Conservation (phyloP, 1,284 basidiomycete genomes). For the Ganoderma multipileum region DNA sequence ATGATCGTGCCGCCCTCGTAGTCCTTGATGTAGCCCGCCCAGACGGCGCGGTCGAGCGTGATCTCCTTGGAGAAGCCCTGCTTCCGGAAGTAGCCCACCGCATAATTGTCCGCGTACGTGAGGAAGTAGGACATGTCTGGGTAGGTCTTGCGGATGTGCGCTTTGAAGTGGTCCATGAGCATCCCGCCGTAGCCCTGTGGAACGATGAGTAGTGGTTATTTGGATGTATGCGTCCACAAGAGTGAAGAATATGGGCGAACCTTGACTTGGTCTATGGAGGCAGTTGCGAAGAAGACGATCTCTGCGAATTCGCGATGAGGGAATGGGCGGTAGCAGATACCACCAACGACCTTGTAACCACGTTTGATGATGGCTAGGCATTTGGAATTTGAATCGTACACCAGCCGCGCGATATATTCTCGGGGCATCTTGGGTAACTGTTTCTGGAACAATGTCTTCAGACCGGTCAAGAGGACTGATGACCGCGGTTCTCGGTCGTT, state of each 20-base stretch:
- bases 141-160: slow-evolving; percentile 85
- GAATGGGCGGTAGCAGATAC: slow-evolving; percentile 98
- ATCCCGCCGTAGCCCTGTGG: slow-evolving; percentile 94
- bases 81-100: slow-evolving; percentile 99
- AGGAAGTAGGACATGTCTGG: slow-evolving; percentile 93
- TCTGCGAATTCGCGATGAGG: slow-evolving; percentile 95
- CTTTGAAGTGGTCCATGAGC: slow-evolving; percentile 99
- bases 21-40: slow-evolving; percentile 99
- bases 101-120: slow-evolving; percentile 99
- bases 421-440: slow-evolving; percentile 99
- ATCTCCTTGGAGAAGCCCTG: slow-evolving; percentile 99
- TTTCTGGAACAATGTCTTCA: slow-evolving; percentile 97
- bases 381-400: slow-evolving; percentile 93
- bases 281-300: slow-evolving; percentile 99
- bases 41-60: slow-evolving; percentile 86
- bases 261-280: slow-evolving; percentile 97
- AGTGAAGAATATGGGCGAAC: slow-evolving; percentile 49
- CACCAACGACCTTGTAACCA: slow-evolving; percentile 96
- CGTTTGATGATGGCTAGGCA: slow-evolving; percentile 95
- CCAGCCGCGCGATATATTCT: slow-evolving; percentile 97
- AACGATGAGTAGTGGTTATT: not conserved
- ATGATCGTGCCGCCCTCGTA: slow-evolving; percentile 99
- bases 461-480: slow-evolving; percentile 87
- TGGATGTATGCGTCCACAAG: slow-evolving; percentile 77
- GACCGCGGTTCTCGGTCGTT: slow-evolving; percentile 83